Conservation (phyloP, 176 grass and related monocot genomes). For the Oryza officinalis region DNA sequence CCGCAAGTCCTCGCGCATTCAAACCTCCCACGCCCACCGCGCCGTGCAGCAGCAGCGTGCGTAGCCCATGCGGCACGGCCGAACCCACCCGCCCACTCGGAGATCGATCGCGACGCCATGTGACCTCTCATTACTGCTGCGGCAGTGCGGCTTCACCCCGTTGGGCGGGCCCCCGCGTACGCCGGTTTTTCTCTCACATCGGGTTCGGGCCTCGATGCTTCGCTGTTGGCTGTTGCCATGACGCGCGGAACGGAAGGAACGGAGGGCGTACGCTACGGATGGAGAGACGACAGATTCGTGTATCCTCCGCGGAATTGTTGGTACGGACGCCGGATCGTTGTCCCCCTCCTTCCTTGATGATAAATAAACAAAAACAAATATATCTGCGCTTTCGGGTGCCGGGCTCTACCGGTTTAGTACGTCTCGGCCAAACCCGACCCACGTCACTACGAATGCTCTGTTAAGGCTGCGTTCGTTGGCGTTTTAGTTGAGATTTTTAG, state of each 20-base stretch:
- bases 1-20: background rate
- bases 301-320: background rate
- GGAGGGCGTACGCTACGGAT: too few species aligned
- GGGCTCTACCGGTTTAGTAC: slow-evolving; percentile 7
- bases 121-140: background rate
- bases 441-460: too few species aligned
- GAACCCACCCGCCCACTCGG: background rate
- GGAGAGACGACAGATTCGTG: background rate
- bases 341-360: background rate
- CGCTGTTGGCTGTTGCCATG: too few species aligned
- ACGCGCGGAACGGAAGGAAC: too few species aligned
- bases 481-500: too few species aligned
- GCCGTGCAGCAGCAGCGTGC: background rate
- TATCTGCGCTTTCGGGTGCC: background rate
- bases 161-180: background rate
- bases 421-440: background rate
- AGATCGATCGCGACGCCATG: background rate
- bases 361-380: background rate
- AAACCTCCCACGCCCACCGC: background rate
- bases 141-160: too few species aligned
- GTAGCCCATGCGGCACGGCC: background rate
- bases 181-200: background rate
- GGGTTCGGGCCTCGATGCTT: background rate
- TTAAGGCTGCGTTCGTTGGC: too few species aligned
- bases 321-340: background rate